Base-by-base conservation (phyloP, 192 early-diverging fungal species). In the Backusella westeae region DNA sequence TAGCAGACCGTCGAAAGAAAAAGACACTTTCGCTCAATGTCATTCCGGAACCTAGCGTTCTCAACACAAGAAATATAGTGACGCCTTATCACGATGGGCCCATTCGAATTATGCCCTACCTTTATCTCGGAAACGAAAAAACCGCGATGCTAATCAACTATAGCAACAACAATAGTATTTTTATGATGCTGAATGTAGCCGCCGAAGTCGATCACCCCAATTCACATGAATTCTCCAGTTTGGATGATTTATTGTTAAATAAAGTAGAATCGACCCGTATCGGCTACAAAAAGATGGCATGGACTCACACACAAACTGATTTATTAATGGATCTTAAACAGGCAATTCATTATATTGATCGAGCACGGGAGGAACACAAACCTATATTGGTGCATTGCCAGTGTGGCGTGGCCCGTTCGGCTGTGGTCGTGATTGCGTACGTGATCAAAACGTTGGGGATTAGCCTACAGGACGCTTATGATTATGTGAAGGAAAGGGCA, bases 401-500 rank as follows among this genome's bases (percentile, higher is more conserved):
- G 78, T 86, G 93, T 75, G 96, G 96, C 34, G 91, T 98, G 26
- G 95, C 96, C 23, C 85, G 96, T 67, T 96, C 95, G 26, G 95
- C 95, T 8, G 89, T 90, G 0, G 79, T 98, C 53, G 89, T 96
- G 14, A 94, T 98, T 69, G 95, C 93, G 3, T 96, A 95, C 83
- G 92, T 96, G 69, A 98, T 98, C 95, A 86, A 90, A 26, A 84
- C 88, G 0, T 80, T 87, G 76, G 75, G 77, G 0, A 74, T 93
- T 78, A 78, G 83, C 2, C 82, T 94, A 34, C 78, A 77, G 0
- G 82, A 87, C 1, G 94, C 95, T 4, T 96, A 95, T 75, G 89
- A 88, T 53, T 93, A 88, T 77, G 96, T 97, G 21, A 90, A 93
- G 70, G 53, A 82, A 39, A 74, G 87, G 21, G 89, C 93, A 9